Conservation (phyloP, 2,329 filamentous ascomycete genomes). For the Fusarium austroafricanum region DNA sequence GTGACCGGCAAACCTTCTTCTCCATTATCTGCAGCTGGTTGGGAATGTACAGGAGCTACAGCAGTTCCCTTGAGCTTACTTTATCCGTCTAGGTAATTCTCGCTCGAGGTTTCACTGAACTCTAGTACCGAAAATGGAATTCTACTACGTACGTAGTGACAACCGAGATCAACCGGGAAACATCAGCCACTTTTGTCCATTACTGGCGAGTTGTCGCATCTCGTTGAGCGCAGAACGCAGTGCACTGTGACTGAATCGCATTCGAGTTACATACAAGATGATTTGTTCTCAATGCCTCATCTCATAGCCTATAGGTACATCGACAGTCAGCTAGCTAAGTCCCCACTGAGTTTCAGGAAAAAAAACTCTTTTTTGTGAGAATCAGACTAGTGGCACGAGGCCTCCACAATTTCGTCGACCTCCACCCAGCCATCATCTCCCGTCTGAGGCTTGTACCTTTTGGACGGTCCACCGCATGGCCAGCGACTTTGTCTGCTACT, state of each 20-base stretch:
- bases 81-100: constrained; percentile 15
- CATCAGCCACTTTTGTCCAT: neutral
- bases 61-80: constrained; percentile 11
- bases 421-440: constrained; percentile 30
- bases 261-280: constrained; percentile 10
- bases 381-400: constrained; percentile 38
- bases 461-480: constrained; percentile 29
- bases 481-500: constrained; percentile 26
- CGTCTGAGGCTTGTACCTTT: constrained; percentile 26
- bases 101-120: constrained; percentile 17
- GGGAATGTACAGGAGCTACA: neutral
- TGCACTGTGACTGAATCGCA: neutral
- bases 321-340: constrained; percentile 7
- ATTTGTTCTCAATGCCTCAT: constrained; percentile 12
- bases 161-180: constrained; percentile 12
- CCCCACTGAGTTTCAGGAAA: constrained; percentile 43
- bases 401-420: constrained; percentile 31
- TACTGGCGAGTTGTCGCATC: constrained; percentile 6
- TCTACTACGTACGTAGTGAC: neutral
- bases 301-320: neutral
- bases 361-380: constrained; percentile 15
- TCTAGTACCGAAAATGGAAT: constrained; percentile 14
- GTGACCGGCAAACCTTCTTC: constrained; percentile 35
- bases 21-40: constrained; percentile 32
- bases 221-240: constrained; percentile 1